Evolutionary conservation across 495 filamentous ascomycete species (phyloP).

Genomic region (Neurospora sp.): DNA sequence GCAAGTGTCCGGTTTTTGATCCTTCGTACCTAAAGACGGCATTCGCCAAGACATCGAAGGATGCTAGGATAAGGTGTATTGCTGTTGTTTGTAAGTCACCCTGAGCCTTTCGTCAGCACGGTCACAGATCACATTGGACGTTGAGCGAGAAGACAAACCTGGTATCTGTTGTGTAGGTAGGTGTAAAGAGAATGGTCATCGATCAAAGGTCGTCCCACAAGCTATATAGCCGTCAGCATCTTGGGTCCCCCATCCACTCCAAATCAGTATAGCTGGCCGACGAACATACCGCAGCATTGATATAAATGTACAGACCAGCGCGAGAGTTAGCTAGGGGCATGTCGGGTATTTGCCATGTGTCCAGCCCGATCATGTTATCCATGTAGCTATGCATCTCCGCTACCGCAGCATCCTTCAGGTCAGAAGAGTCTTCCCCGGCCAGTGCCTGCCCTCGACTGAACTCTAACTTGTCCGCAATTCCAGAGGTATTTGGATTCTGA

Average conservation of each 20-base stretch:
- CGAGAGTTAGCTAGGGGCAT: conserved; percentile 64
- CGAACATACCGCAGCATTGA: conserved; percentile 67
- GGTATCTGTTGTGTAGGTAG: conserved; percentile 76
- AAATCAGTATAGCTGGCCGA: neutral
- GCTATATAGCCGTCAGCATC: conserved; percentile 41
- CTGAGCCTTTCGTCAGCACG: conserved; percentile 21
- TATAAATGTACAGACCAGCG: conserved; percentile 84
- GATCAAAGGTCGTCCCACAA: conserved; percentile 70
- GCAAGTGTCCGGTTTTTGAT: conserved; percentile 57
- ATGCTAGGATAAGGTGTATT: conserved; percentile 71
- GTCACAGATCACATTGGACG: neutral
- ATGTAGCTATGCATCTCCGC: conserved; percentile 42
- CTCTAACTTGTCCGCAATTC: conserved; percentile 41
- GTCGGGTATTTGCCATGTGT: conserved; percentile 51
- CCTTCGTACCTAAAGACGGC: conserved; percentile 72
- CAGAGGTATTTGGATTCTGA: conserved; percentile 29
- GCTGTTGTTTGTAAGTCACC: conserved; percentile 66
- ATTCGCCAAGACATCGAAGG: conserved; percentile 84
- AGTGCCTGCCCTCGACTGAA: conserved; percentile 41
- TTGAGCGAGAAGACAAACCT: conserved; percentile 1
- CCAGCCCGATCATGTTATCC: conserved; percentile 42
- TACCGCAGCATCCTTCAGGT: conserved; percentile 32
- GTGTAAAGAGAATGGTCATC: conserved; percentile 70
- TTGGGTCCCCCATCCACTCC: neutral
- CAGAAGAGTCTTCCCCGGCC: conserved; percentile 31